These are phyloP conservation scores for Thraustotheca clavata DNA, from an alignment of 352 stramenopile genomes.

Conservation along the genomic window DNA sequence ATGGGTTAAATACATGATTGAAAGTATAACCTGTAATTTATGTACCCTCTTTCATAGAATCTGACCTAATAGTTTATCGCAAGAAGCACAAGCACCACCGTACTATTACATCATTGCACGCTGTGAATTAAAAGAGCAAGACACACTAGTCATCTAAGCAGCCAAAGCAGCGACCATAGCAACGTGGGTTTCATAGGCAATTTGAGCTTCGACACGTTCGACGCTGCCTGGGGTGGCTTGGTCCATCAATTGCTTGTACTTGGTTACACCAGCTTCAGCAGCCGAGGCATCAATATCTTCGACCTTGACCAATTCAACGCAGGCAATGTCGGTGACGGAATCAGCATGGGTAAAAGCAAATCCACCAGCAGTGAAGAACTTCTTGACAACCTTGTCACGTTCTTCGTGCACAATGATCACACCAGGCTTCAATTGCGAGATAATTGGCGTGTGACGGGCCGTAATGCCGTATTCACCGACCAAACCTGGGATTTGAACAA, in stretches of 20 bases:
- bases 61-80: no score
- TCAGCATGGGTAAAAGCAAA: conserved; percentile 95
- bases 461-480: conserved; percentile 97
- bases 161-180: conserved; percentile 88
- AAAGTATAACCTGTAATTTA: no score
- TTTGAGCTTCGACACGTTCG: conserved; percentile 92
- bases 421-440: conserved; percentile 96
- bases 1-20: no score
- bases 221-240: conserved; percentile 74
- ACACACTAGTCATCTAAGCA: conserved; percentile 17
- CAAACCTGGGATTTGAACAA: conserved; percentile 91
- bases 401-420: conserved; percentile 85
- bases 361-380: conserved; percentile 97
- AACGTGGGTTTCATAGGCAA: conserved; percentile 92
- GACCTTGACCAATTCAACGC: conserved; percentile 94
- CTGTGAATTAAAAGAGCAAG: neutral
- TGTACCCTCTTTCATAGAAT: no score
- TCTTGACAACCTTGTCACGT: conserved; percentile 85
- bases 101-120: conserved; percentile 2
- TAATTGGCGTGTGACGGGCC: conserved; percentile 93
- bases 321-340: conserved; percentile 95
- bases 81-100: neutral
- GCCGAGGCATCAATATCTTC: conserved; percentile 92
- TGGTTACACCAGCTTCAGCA: conserved; percentile 83
- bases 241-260: conserved; percentile 84